Percentiles rank a stretch among this genome's conserved stretches.
Conservation (phyloP, 257 asterid species). For the Solanum medicagineum region DNA sequence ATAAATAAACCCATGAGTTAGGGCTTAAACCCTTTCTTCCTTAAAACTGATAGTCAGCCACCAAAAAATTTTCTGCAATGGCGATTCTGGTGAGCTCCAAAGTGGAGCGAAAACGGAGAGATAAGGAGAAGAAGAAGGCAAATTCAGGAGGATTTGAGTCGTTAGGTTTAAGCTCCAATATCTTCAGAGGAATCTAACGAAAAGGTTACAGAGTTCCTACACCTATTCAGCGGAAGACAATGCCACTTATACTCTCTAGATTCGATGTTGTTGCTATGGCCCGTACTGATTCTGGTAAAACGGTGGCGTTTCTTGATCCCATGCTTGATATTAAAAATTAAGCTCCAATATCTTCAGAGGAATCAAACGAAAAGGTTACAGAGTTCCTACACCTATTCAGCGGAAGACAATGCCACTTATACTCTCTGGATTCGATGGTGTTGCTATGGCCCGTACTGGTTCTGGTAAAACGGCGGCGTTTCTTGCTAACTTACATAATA, state of each 20-base stretch:
- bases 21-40: not conserved
- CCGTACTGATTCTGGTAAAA: conserved; percentile 89
- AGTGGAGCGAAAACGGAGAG: conserved; percentile 36
- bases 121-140: conserved; percentile 51
- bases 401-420: conserved; percentile 85
- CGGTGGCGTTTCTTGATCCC: conserved; percentile 83
- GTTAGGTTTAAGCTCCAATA: conserved; percentile 44
- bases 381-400: conserved; percentile 91
- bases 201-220: conserved; percentile 91
- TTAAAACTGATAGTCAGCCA: not conserved
- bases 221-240: conserved; percentile 84
- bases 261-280: conserved; percentile 97
- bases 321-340: conserved; percentile 93
- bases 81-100: conserved; percentile 45
- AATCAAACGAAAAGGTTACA: conserved; percentile 75
- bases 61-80: too few species aligned
- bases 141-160: conserved; percentile 93
- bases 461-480: conserved; percentile 95
- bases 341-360: conserved; percentile 55
- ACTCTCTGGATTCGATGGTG: conserved; percentile 63
- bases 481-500: too few species aligned
- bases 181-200: conserved; percentile 65
- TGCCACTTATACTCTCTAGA: conserved; percentile 72
- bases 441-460: conserved; percentile 98
- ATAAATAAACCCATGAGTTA: too few species aligned